These are phyloP conservation scores for Suhomyces vadensis DNA, from an alignment of 805 yeast genomes.

Conservation along the genomic window DNA sequence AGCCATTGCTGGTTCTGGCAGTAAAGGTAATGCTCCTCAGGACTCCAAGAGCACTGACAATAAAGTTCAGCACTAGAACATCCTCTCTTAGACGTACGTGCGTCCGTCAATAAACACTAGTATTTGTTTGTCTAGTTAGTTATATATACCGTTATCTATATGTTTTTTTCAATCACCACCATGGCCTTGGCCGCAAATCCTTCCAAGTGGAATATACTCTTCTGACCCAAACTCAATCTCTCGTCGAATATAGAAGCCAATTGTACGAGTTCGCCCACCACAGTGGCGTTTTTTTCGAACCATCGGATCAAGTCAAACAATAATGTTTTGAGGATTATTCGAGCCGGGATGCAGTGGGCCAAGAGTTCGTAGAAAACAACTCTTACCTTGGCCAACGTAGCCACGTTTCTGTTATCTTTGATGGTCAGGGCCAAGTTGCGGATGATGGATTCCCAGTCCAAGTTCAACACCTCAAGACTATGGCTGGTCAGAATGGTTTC, in stretches of 20 bases:
- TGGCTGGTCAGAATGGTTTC: slow-evolving; percentile 46
- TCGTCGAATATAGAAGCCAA: slow-evolving; percentile 77
- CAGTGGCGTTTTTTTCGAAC: slow-evolving; percentile 19
- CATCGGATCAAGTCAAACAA: slow-evolving; percentile 45
- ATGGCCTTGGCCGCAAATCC: slow-evolving; percentile 89
- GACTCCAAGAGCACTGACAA: slow-evolving; percentile 26
- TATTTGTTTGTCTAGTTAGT: not conserved
- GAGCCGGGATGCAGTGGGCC: slow-evolving; percentile 92
- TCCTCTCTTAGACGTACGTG: not conserved
- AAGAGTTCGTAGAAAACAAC: slow-evolving; percentile 76
- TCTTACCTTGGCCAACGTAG: slow-evolving; percentile 60
- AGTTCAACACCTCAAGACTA: slow-evolving; percentile 54
- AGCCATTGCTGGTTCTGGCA: slow-evolving; percentile 21
- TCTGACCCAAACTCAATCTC: slow-evolving; percentile 79
- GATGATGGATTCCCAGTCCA: slow-evolving; percentile 92
- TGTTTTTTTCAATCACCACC: slow-evolving; percentile 61
- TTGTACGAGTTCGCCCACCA: slow-evolving; percentile 52
- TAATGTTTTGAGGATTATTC: slow-evolving; percentile 64
- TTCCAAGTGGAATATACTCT: slow-evolving; percentile 91
- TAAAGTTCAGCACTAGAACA: slow-evolving; percentile 30
- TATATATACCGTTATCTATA: not conserved
- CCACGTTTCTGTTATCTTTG: slow-evolving; percentile 62
- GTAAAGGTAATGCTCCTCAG: not conserved
- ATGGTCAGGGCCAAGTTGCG: slow-evolving; percentile 62
- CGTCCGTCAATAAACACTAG: not conserved